A percentile compares a stretch with the other conserved stretches of the same genome.
These are phyloP conservation scores for Panellus pusillus DNA, from an alignment of 768 basidiomycete species.

Conservation along the genomic window DNA sequence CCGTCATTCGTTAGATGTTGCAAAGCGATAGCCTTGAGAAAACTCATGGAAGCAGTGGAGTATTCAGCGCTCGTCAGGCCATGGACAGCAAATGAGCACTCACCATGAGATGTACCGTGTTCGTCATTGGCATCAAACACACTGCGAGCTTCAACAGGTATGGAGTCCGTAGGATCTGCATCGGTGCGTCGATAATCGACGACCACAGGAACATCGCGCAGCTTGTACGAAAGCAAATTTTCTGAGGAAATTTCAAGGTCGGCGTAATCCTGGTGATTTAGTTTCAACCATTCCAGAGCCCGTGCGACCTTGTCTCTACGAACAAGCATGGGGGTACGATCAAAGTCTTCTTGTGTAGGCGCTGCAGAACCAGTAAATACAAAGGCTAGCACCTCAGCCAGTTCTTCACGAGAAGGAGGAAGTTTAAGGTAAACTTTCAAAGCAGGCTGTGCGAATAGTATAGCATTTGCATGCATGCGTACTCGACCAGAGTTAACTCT, in stretches of 20 bases:
- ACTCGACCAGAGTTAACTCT: constrained; percentile 25
- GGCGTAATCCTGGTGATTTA: constrained; percentile 13
- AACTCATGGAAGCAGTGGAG: constrained; percentile 10
- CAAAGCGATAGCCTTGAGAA: constrained; percentile 24
- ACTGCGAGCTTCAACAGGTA: neutral
- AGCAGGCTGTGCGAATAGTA: constrained; percentile 30
- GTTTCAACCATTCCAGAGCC: constrained; percentile 15
- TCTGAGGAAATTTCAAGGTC: constrained; percentile 13
- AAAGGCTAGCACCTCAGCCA: constrained; percentile 25
- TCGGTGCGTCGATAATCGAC: constrained; percentile 8
- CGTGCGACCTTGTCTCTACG: constrained; percentile 9
- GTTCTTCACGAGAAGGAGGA: constrained; percentile 23
- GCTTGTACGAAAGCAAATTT: constrained; percentile 6
- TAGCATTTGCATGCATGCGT: constrained; percentile 32
- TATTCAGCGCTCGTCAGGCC: constrained; percentile 30
- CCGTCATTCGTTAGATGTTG: constrained; percentile 20
- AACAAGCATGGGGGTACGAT: constrained; percentile 17
- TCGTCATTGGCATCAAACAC: constrained; percentile 13
- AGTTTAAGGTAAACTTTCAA: constrained; percentile 28
- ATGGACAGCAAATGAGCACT: constrained; percentile 39
- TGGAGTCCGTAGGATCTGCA: neutral
- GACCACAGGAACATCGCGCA: constrained; percentile 7
- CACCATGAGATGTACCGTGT: constrained; percentile 23
- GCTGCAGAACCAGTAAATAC: neutral
- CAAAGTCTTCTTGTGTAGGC: neutral